Evolutionary conservation across 1,139 yeast genomes (phyloP), one percentile per base, ranked within the genome.

Genomic region (Groenewaldozyma sp.): DNA sequence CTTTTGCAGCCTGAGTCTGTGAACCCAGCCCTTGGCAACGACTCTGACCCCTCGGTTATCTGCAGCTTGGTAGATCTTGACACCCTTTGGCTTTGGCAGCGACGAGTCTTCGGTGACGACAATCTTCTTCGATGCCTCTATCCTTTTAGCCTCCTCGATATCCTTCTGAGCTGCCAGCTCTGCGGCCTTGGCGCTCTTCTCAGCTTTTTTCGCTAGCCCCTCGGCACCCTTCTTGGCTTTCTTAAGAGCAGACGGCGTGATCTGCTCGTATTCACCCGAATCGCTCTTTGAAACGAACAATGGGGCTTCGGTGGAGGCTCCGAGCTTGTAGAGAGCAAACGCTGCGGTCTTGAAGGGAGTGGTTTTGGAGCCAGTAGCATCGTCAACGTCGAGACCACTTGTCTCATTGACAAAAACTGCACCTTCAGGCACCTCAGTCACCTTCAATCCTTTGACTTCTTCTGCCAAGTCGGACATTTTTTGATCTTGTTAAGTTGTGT

Each of bases 181-280:
- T 36, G 75, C 83, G 39, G 68, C 70, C 56, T 77, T 72, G 53
- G 74, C 74, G 47, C 81, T 83, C 68, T 88, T 88, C 54, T 82
- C 93, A 38, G 76, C 80, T 65, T 88, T 93, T 68, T 88, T 91
- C 64, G 76, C 84, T 51, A 91, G 68, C 4, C 94, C 91, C 32
- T 88, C 97, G 46, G 83, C 91, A 44, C 95, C 96, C 63, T 93
- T 93, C 65, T 84, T 84, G 54, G 98, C 97, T 66, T 88, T 91
- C 68, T 93, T 93, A 58, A 88, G 68, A 4, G 95, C 97, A 38
- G 94, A 78, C 3, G 95, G 87, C n/a, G 91, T 71, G 55, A 93
- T 87, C 54, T 82, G 91, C 50, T 68, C 73, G 60, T 75, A 93
- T 28, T 76, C 87, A 41, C 74, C 81, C 27, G 67, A 68, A 47